Evolutionary conservation across 164 flowering plant genomes (phyloP).

Genomic region (Magnolia officinalis): DNA sequence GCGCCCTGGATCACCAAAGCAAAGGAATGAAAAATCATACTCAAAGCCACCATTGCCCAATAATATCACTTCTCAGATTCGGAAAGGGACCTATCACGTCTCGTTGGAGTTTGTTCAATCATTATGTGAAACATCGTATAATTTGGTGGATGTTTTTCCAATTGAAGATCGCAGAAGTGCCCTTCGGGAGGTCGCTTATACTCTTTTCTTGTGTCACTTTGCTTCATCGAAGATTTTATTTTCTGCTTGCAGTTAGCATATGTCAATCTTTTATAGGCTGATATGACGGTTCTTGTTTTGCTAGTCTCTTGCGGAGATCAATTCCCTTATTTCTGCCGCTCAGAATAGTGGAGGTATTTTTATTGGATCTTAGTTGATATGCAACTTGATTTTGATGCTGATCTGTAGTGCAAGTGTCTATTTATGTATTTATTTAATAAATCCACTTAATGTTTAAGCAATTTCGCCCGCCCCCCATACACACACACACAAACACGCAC

Average conservation of each 20-base stretch:
- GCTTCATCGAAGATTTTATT: background rate
- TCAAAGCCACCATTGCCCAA: conserved; percentile 81
- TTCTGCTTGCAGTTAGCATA: conserved; percentile 5
- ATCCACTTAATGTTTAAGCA: background rate
- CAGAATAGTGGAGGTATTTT: conserved; percentile 83
- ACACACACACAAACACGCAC: too few relatives aligned
- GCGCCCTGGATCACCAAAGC: conserved; percentile 69
- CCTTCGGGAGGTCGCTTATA: conserved; percentile 71
- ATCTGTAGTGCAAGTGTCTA: background rate
- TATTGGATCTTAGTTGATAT: background rate
- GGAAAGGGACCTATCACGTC: conserved; percentile 88
- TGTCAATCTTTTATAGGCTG: conserved; percentile 13
- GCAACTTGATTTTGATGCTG: background rate
- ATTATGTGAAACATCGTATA: conserved; percentile 91
- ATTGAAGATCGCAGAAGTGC: conserved; percentile 95
- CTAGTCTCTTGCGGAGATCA: conserved; percentile 92
- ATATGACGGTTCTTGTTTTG: conserved; percentile 23
- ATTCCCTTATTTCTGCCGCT: conserved; percentile 64
- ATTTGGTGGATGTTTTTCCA: conserved; percentile 92
- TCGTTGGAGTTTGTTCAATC: conserved; percentile 91
- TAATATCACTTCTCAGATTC: conserved; percentile 60
- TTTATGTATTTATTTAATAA: background rate
- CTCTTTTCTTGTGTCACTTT: background rate
- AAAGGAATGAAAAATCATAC: conserved; percentile 50
- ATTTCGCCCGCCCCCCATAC: background rate